These are phyloP conservation scores for Chiua virens DNA, from an alignment of 768 basidiomycete genomes.

Conservation along the genomic window DNA sequence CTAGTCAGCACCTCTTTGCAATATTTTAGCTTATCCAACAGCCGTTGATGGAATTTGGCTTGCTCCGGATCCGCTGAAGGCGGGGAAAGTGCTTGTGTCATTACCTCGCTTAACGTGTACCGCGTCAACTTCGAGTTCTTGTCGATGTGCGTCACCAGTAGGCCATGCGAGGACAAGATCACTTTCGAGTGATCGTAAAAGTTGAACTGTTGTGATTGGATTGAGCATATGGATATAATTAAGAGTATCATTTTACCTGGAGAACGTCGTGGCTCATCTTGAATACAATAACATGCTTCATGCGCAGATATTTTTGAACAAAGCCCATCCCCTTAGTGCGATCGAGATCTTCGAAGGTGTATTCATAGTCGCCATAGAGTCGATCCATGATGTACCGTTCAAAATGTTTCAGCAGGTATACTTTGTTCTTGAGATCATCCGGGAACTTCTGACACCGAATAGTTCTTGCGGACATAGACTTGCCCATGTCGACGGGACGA, in stretches of 20 bases:
- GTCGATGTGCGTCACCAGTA: conserved; percentile 86
- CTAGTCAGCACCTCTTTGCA: conserved; percentile 81
- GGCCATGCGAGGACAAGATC: conserved; percentile 79
- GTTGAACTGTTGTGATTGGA: conserved; percentile 70
- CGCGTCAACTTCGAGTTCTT: conserved; percentile 79
- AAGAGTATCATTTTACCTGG: conserved; percentile 63
- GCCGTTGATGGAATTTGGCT: conserved; percentile 58
- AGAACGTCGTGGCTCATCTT: conserved; percentile 92
- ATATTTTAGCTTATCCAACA: conserved; percentile 82
- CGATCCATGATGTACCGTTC: conserved; percentile 93
- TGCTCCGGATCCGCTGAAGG: conserved; percentile 49
- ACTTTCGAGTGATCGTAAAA: conserved; percentile 98
- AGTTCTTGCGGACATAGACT: conserved; percentile 70
- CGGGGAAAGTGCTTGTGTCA: conserved; percentile 51
- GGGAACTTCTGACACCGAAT: conserved; percentile 71
- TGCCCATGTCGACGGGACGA: conserved; percentile 63
- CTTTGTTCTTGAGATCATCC: conserved; percentile 83
- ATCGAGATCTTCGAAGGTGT: conserved; percentile 69
- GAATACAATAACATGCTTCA: conserved; percentile 98
- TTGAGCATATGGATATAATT: neutral
- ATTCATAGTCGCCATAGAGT: conserved; percentile 81
- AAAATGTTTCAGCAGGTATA: conserved; percentile 91
- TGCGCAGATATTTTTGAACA: conserved; percentile 91
- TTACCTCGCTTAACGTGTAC: conserved; percentile 69
- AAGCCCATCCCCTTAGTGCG: conserved; percentile 88